Base-by-base conservation (phyloP, 1,284 basidiomycete species). In the Peniophora sp. region DNA sequence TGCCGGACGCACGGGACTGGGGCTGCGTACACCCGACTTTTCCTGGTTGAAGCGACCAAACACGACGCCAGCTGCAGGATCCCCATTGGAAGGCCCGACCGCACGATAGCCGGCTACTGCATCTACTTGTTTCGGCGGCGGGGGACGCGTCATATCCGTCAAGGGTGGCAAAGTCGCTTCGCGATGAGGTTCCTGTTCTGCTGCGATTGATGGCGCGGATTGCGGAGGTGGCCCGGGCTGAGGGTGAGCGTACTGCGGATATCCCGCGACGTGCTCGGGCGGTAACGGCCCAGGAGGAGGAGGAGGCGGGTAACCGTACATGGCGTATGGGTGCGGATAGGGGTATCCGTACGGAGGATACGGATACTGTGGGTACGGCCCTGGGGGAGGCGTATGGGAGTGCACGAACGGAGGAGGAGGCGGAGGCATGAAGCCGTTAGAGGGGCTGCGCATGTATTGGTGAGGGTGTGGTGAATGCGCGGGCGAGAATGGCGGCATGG, bases 11-110 rank as follows among this genome's bases (percentile, higher is more conserved):
- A 58, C 52, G 5, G 69, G 65, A 50, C 63, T 68, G 12, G 58
- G 64, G 20, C 63, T 68, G 46, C 61, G 56, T 50, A 59, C 63
- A 10, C 57, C 58, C n/a, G n/a, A n/a, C 24, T 56, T 61, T 11
- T 65, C 56, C 17, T 60, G 54, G 17, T 65, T 63, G 49, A 81
- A 71, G 53, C 74, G 79, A 6, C 81, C 81, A 59, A 82, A 81
- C n/a, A 77, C 66, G 20, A 76, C 64, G 10, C 10, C n/a, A n/a
- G n/a, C 10, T n/a, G 34, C 10, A 10, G 10, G 34, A n/a, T 36
- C 34, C 34, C 34, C 34, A 36, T 36, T 36, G 34, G 34, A 10
- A 24, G 56, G 56, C 12, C 56, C 62, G 22, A 64, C 56, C n/a
- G 65, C 65, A 16, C 64, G 62, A 48, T 68, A 67, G 16, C 63